Percentiles rank a stretch among this genome's conserved stretches.
These are phyloP conservation scores for Fomitopsis betulina DNA, from an alignment of 1,284 basidiomycete species.

Conservation along the genomic window DNA sequence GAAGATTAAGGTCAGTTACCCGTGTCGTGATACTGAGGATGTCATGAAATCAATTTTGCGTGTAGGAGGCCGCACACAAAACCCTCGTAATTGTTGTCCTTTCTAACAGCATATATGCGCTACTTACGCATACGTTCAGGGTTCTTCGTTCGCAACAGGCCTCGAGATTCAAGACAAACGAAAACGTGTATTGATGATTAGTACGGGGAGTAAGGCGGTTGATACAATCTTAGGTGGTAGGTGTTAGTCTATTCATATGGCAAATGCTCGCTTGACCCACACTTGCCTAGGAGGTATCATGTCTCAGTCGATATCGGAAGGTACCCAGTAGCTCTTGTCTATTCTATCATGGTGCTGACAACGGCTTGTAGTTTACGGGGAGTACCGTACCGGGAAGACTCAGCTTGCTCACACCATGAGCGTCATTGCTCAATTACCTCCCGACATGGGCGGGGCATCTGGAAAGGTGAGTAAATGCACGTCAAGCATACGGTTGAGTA, in stretches of 20 bases:
- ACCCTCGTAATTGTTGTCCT: conserved; percentile 51
- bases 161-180: conserved; percentile 85
- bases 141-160: conserved; percentile 84
- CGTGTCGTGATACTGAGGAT: neutral
- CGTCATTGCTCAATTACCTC: conserved; percentile 82
- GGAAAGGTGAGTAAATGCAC: conserved; percentile 59
- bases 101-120: conserved; percentile 7
- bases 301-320: conserved; percentile 91
- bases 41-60: neutral
- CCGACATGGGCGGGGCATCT: conserved; percentile 84
- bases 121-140: conserved; percentile 38
- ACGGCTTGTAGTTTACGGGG: conserved; percentile 58
- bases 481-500: neutral
- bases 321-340: conserved; percentile 31
- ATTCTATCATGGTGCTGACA: neutral
- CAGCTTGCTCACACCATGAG: conserved; percentile 92
- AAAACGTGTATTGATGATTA: conserved; percentile 74
- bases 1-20: conserved; percentile 75
- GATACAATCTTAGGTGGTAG: conserved; percentile 83
- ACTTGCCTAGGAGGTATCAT: conserved; percentile 66
- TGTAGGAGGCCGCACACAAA: conserved; percentile 83
- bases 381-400: conserved; percentile 85
- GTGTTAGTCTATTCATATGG: conserved; percentile 12
- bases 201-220: conserved; percentile 88
- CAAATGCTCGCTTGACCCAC: neutral